Evolutionary conservation across 768 basidiomycete species (phyloP), one percentile per base, ranked within the genome.

Genomic region (Pleurotus cornucopiae): DNA sequence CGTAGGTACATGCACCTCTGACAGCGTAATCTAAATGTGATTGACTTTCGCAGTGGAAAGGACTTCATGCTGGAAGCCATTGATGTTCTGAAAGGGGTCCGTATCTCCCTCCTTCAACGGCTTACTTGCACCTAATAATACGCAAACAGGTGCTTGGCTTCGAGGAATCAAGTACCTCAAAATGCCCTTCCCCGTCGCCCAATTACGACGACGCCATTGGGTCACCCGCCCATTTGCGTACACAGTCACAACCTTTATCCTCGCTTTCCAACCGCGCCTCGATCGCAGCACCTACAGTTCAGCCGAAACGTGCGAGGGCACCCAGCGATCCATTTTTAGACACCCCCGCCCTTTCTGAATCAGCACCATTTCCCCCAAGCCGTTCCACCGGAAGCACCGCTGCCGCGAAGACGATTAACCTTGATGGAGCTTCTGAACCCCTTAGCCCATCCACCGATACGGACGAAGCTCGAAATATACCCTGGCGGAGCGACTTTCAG

Each of bases 31-130:
- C 48, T 46, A 60, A 59, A 49, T 62, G 60, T 38, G 66, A 58
- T 58, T 53, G 38, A 64, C 52, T 55, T 62, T 60, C 60, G 56
- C 70, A 95, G 93, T 66, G 94, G 94, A 57, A 90, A 91, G 70
- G 90, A 94, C 62, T 96, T 96, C 69, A 94, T 94, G 92, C 76
- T 90, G 49, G 93, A 95, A 71, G 91, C 91, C 7, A 85, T 95
- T 56, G 85, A 91, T 62, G 74, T 94, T 46, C 83, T 95, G 61
- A 96, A 96, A 82, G 94, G 94, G 64, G 92, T 89, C 62, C 63
- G 87, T 76, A n/a, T 52, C 61, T 69, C 58, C 58, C 62, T 58
- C 64, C 21, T 3, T 46, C 21, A 7, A 46, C 16, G 23, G 56
- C 46, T 18, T 21, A 51, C 30, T 43, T 48, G 61, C 20, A 58